A percentile compares a stretch with the other conserved stretches of the same genome.
phyloP scores from a whole-genome alignment of 2,329 filamentous ascomycete species.

The Cordyceps tenuipes region DNA sequence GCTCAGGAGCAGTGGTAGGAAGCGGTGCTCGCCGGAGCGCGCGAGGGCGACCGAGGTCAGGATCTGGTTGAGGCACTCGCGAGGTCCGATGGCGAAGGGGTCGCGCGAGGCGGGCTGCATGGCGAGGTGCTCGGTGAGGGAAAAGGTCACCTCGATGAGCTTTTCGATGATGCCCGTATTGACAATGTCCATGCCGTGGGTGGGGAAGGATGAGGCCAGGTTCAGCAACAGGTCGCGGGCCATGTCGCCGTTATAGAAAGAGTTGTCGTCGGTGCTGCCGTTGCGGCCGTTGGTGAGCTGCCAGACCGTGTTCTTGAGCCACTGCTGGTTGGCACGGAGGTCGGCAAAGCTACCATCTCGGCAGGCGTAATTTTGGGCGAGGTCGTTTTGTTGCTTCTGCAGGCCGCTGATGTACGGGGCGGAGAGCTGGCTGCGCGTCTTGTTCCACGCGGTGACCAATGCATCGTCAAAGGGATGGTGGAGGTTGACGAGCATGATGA shows the following conservation, averaged over 20 bases:
- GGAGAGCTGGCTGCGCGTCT: conserved; percentile 49
- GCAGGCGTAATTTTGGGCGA: conserved; percentile 43
- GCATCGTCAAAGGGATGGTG: conserved; percentile 59
- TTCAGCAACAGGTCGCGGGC: conserved; percentile 53
- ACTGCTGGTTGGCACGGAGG: conserved; percentile 51
- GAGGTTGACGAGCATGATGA: conserved; percentile 52
- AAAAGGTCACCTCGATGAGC: conserved; percentile 66
- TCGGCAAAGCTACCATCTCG: conserved; percentile 48
- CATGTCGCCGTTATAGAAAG: conserved; percentile 54
- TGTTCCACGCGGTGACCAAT: conserved; percentile 59
- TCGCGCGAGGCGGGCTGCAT: conserved; percentile 52
- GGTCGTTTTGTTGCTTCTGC: conserved; percentile 54
- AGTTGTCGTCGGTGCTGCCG: conserved; percentile 36
- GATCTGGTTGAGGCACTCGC: conserved; percentile 65
- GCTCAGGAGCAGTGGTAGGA: conserved; percentile 65
- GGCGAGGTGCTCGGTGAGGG: conserved; percentile 64
- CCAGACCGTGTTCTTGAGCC: conserved; percentile 57
- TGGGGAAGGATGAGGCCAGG: conserved; percentile 64
- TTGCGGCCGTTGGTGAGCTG: conserved; percentile 50
- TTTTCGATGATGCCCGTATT: conserved; percentile 73
- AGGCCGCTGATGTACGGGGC: conserved; percentile 47
- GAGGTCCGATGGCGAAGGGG: conserved; percentile 58
- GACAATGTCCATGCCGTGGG: conserved; percentile 64
- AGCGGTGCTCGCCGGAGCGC: conserved; percentile 68
- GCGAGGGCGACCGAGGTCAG: conserved; percentile 59